Percentiles rank a stretch among this genome's conserved stretches.
These are phyloP conservation scores for Suillus fuscotomentosus DNA, from an alignment of 768 basidiomycete species.

Conservation along the genomic window DNA sequence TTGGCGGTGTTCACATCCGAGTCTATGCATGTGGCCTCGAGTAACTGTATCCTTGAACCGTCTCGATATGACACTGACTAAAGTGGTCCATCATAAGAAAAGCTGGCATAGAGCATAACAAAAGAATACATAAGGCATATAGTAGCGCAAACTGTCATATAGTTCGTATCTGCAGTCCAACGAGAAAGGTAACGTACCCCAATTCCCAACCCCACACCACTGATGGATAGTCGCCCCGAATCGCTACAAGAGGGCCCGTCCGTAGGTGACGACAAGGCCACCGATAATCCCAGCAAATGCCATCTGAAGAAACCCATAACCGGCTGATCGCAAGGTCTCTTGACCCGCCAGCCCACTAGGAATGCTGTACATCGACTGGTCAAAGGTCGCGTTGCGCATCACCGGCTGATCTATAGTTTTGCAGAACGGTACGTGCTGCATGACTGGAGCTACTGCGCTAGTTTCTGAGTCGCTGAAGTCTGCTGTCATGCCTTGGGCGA, in stretches of 20 bases:
- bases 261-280: slow-evolving; percentile 28
- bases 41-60: not conserved
- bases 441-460: not conserved
- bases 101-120: slow-evolving; percentile 13
- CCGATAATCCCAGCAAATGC: slow-evolving; percentile 30
- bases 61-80: not conserved
- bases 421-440: not conserved
- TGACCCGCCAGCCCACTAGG: not conserved
- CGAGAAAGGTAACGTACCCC: not conserved
- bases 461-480: slow-evolving; percentile 17
- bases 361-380: slow-evolving; percentile 11
- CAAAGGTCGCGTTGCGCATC: not conserved
- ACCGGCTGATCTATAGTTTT: not conserved
- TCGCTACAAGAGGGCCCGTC: slow-evolving; percentile 32
- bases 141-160: slow-evolving; percentile 10
- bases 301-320: slow-evolving; percentile 29
- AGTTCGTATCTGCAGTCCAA: not conserved
- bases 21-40: not conserved
- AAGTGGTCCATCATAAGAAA: not conserved
- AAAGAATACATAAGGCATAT: slow-evolving; percentile 12
- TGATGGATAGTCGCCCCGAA: slow-evolving; percentile 14
- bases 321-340: not conserved
- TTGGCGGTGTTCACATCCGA: not conserved
- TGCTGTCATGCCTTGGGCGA: not conserved
- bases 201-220: not conserved